phyloP scores from a whole-genome alignment of 2,329 filamentous ascomycete genomes.

The Hymenoscyphus linearis region DNA sequence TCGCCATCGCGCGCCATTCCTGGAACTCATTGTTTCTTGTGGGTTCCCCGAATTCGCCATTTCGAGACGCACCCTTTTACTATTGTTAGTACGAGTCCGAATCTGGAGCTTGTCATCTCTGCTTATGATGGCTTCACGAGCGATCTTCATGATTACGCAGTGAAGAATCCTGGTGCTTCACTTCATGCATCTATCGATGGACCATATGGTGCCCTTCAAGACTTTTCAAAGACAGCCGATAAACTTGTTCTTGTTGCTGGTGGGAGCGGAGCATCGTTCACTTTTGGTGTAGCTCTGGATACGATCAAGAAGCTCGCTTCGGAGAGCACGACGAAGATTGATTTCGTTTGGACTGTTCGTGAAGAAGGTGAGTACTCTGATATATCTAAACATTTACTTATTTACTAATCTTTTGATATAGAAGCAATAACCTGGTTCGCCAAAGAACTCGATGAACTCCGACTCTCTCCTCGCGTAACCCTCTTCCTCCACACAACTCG shows the following conservation, averaged over 20 bases:
- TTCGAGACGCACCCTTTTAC: slow-evolving; percentile 62
- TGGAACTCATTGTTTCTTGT: slow-evolving; percentile 59
- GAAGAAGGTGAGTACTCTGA: slow-evolving; percentile 36
- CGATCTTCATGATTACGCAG: slow-evolving; percentile 47
- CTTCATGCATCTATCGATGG: slow-evolving; percentile 53
- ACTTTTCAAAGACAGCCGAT: slow-evolving; percentile 44
- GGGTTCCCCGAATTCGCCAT: slow-evolving; percentile 52
- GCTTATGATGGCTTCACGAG: slow-evolving; percentile 55
- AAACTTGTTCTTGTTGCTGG: slow-evolving; percentile 55
- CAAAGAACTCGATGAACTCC: slow-evolving; percentile 28
- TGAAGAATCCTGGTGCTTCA: slow-evolving; percentile 42
- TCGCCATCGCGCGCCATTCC: slow-evolving; percentile 40
- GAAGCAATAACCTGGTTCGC: slow-evolving; percentile 21
- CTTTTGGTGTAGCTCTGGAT: slow-evolving; percentile 44
- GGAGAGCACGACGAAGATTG: slow-evolving; percentile 34
- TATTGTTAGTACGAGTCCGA: slow-evolving; percentile 39
- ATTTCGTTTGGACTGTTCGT: slow-evolving; percentile 46
- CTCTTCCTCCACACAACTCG: slow-evolving; percentile 30
- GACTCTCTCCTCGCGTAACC: slow-evolving; percentile 25
- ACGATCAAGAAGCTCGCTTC: slow-evolving; percentile 37
- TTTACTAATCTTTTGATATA: slow-evolving; percentile 5
- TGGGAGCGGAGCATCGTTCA: slow-evolving; percentile 57
- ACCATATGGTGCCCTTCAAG: slow-evolving; percentile 51
- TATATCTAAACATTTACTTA: background rate
- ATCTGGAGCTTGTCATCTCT: slow-evolving; percentile 49